These are phyloP conservation scores for Vanilla planifolia DNA, from an alignment of 106 monocot genomes.

Conservation along the genomic window DNA sequence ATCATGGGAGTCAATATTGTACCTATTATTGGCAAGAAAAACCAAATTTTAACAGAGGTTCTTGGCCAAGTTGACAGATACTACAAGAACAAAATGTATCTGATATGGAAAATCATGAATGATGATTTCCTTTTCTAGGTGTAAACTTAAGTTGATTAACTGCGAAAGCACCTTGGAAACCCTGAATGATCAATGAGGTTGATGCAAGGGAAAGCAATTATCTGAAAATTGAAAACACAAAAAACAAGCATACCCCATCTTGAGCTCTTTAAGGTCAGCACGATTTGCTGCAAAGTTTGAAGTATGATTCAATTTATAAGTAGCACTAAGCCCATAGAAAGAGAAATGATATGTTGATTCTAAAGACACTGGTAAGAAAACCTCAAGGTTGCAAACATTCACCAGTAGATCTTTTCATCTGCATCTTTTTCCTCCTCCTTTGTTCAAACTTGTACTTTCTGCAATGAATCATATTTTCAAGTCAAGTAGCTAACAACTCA, in stretches of 20 bases:
- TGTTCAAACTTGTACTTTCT: constrained; percentile 92
- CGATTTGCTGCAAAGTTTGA: constrained; percentile 55
- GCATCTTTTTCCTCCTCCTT: constrained; percentile 79
- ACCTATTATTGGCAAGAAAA: constrained; percentile 40
- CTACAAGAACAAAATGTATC: too few relatives aligned
- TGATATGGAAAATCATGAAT: not conserved
- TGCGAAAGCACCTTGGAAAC: not conserved
- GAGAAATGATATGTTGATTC: not conserved
- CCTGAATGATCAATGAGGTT: not conserved
- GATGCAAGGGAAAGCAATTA: not conserved
- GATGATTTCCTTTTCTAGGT: not conserved
- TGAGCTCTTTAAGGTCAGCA: constrained; percentile 86
- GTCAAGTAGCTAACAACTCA: not conserved
- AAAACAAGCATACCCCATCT: constrained; percentile 67
- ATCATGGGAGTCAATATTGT: constrained; percentile 92
- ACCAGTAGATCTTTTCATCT: constrained; percentile 89
- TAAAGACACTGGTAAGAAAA: constrained; percentile 8
- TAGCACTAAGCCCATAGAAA: not conserved
- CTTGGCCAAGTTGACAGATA: not conserved
- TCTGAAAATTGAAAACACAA: not conserved
- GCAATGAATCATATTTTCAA: constrained; percentile 12
- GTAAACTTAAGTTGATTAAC: not conserved
- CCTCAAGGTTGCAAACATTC: constrained; percentile 25
- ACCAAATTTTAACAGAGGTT: not conserved
- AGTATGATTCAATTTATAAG: constrained; percentile 6